Evolutionary conservation across 108 stramenopile genomes (phyloP).

Genomic region (Bacterosira constricta): DNA sequence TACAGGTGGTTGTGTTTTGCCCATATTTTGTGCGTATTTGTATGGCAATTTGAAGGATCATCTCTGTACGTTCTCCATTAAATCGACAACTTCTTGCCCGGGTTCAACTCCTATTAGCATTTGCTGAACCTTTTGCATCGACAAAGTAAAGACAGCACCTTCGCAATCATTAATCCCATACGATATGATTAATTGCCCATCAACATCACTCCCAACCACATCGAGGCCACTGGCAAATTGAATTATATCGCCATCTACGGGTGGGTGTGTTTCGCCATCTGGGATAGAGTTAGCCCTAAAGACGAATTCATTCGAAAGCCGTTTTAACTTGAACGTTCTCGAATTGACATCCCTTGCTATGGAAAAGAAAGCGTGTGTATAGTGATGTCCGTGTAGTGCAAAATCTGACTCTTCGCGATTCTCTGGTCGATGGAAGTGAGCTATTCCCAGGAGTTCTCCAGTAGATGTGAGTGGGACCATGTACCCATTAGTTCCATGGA

Average conservation of each 20-base stretch:
- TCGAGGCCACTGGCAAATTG: constrained; percentile 86
- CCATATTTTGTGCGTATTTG: too few species aligned
- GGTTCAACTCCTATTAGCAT: constrained; percentile 40
- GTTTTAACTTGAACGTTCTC: constrained; percentile 49
- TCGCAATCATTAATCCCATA: constrained; percentile 63
- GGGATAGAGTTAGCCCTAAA: constrained; percentile 45
- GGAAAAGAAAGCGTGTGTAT: constrained; percentile 62
- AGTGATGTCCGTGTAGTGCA: constrained; percentile 89
- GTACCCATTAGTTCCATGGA: constrained; percentile 88
- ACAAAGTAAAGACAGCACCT: constrained; percentile 41
- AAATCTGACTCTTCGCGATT: constrained; percentile 65
- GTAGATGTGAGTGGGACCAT: constrained; percentile 66
- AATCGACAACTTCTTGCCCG: constrained; percentile 71
- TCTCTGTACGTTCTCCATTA: constrained; percentile 50
- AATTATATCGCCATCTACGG: constrained; percentile 78
- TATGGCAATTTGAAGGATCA: too few species aligned
- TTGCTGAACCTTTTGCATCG: constrained; percentile 26
- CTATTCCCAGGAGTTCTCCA: constrained; percentile 78
- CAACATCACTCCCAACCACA: constrained; percentile 42
- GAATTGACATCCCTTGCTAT: constrained; percentile 49
- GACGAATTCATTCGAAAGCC: constrained; percentile 75
- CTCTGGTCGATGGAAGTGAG: constrained; percentile 86
- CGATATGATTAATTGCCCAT: constrained; percentile 41
- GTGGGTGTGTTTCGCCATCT: constrained; percentile 1
- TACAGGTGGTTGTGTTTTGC: constrained; percentile 17